phyloP scores from a whole-genome alignment of 2,329 filamentous ascomycete genomes.

The Aspergillus luchuensis region DNA sequence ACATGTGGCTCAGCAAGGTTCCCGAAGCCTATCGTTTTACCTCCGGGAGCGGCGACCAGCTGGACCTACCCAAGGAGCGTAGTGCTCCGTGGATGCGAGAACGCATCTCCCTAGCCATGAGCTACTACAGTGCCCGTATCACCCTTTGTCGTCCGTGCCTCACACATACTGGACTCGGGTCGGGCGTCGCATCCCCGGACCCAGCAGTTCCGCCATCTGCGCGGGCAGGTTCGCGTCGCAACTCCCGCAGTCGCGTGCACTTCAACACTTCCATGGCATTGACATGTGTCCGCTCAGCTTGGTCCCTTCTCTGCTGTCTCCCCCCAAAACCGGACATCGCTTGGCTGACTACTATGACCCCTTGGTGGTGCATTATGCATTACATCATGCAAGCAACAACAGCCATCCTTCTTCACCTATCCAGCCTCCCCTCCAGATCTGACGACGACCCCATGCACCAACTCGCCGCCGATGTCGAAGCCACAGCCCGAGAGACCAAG shows the following conservation, averaged over 20 bases:
- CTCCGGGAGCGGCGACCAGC: conserved; percentile 25
- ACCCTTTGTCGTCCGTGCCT: conserved; percentile 47
- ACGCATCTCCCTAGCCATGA: conserved; percentile 42
- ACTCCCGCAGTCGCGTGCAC: conserved; percentile 1
- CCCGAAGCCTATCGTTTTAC: conserved; percentile 38
- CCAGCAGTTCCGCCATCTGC: neutral
- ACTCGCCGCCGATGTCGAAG: conserved; percentile 23
- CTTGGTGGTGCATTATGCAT: conserved; percentile 49
- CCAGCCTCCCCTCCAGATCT: conserved; percentile 18
- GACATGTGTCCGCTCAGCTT: conserved; percentile 43
- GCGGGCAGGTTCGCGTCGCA: neutral
- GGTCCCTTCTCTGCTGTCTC: conserved; percentile 40
- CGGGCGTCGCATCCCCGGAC: neutral
- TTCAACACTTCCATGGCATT: conserved; percentile 31
- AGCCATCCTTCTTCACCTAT: conserved; percentile 44
- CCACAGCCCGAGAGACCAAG: conserved; percentile 32
- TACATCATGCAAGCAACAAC: conserved; percentile 47
- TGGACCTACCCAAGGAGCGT: conserved; percentile 18
- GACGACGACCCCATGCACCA: conserved; percentile 18
- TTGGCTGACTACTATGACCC: conserved; percentile 38
- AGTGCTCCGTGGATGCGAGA: conserved; percentile 26
- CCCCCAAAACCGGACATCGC: conserved; percentile 39
- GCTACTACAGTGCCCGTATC: conserved; percentile 45
- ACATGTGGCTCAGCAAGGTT: conserved; percentile 40
- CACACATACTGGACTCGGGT: conserved; percentile 32